A percentile compares a stretch with the other conserved stretches of the same genome.
Evolutionary conservation across 2,329 filamentous ascomycete genomes (phyloP).

Genomic region (Talaromyces sp.): DNA sequence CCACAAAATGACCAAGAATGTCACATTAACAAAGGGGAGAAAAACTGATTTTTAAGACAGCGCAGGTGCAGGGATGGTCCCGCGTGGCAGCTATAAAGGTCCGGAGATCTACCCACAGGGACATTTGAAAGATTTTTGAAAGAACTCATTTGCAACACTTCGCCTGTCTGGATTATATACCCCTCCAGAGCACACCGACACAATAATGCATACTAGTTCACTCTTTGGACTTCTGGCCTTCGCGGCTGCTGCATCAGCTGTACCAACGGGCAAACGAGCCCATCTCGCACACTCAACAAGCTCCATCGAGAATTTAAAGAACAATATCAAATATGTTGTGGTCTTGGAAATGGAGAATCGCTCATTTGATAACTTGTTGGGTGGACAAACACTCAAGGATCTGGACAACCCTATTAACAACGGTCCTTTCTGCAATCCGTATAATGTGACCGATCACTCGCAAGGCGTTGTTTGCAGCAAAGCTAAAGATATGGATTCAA

Average conservation of each 20-base stretch:
- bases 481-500: slow-evolving; percentile 45
- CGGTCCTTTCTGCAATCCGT: slow-evolving; percentile 48
- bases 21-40: no score
- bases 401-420: slow-evolving; percentile 48
- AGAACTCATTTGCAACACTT: no score
- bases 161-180: no score
- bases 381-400: slow-evolving; percentile 43
- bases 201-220: neutral
- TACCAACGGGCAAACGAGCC: neutral
- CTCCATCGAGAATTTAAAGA: slow-evolving; percentile 31
- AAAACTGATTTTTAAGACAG: no score
- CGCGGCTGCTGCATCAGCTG: neutral
- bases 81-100: no score
- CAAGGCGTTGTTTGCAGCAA: slow-evolving; percentile 35
- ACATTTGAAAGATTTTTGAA: no score
- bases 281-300: neutral
- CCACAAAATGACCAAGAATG: no score
- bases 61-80: no score
- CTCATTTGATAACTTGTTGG: slow-evolving; percentile 50
- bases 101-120: no score
- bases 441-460: slow-evolving; percentile 37
- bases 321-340: slow-evolving; percentile 42
- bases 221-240: neutral
- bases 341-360: slow-evolving; percentile 48
- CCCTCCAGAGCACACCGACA: no score